phyloP scores from a whole-genome alignment of 1,139 yeast species.

The Candida tunisiensis region DNA sequence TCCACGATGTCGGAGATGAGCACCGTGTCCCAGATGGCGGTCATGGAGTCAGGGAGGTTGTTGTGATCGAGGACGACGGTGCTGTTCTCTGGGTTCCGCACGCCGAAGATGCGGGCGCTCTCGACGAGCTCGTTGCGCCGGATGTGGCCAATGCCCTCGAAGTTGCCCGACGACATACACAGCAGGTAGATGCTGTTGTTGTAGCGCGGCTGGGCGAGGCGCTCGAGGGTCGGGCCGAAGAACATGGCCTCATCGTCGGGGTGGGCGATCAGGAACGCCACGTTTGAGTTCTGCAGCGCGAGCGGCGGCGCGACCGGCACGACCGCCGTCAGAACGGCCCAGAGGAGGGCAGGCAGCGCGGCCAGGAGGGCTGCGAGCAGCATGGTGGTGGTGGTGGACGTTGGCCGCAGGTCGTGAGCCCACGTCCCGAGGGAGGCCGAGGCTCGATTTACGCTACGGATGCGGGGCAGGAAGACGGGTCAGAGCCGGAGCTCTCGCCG shows the following conservation, averaged over 20 bases:
- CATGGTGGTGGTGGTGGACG: too few species aligned
- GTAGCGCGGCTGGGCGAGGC: constrained; percentile 22
- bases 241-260: constrained; percentile 99
- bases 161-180: constrained; percentile 69
- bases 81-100: constrained; percentile 24
- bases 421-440: too few species aligned
- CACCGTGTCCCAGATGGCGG: constrained; percentile 40
- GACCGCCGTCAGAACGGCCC: neutral
- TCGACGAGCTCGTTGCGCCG: constrained; percentile 41
- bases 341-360: neutral
- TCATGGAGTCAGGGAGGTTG: constrained; percentile 52
- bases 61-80: constrained; percentile 32
- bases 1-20: constrained; percentile 23
- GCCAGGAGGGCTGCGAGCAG: too few species aligned
- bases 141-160: constrained; percentile 49
- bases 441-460: too few species aligned
- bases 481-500: too few species aligned
- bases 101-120: constrained; percentile 43
- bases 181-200: constrained; percentile 38
- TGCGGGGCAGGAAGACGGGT: too few species aligned
- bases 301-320: too few species aligned
- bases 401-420: too few species aligned
- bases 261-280: constrained; percentile 59
- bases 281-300: constrained; percentile 8
- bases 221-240: constrained; percentile 61